Evolutionary conservation across 1,284 basidiomycete species (phyloP).

Genomic region (Stygiomarasmius scandens): DNA sequence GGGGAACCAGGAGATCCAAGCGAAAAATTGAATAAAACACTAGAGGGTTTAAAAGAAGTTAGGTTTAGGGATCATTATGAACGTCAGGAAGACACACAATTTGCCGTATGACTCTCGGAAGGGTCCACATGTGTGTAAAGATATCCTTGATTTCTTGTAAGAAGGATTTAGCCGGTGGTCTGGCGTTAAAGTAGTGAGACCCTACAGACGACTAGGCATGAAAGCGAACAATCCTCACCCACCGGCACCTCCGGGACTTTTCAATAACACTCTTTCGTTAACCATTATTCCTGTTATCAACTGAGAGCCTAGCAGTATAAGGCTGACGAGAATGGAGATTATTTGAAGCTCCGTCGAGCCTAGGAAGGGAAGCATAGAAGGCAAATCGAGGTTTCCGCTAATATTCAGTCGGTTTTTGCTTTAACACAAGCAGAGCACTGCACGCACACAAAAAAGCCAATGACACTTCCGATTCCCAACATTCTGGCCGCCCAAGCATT

Average conservation of each 20-base stretch:
- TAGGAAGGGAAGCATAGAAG: constrained; percentile 65
- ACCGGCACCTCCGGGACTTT: constrained; percentile 13
- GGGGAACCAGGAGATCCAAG: constrained; percentile 89
- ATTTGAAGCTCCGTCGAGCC: constrained; percentile 82
- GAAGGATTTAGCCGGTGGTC: constrained; percentile 41
- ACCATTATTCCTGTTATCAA: constrained; percentile 65
- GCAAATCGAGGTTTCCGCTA: constrained; percentile 78
- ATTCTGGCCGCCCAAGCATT: constrained; percentile 97
- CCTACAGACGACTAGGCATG: not conserved
- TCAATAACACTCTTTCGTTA: constrained; percentile 75
- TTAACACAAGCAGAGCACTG: constrained; percentile 3
- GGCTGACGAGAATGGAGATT: constrained; percentile 58
- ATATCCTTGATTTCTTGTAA: constrained; percentile 61
- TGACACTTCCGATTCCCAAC: constrained; percentile 79
- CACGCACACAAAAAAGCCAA: constrained; percentile 85
- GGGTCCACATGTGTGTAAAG: constrained; percentile 64
- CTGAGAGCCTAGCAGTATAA: constrained; percentile 58
- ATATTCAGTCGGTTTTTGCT: not conserved
- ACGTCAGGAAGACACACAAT: constrained; percentile 60
- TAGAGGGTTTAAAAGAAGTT: constrained; percentile 26
- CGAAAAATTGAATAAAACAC: constrained; percentile 86
- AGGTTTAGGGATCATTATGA: not conserved
- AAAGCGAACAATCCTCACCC: constrained; percentile 12
- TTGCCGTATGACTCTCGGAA: constrained; percentile 78
- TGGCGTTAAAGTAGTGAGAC: not conserved